Percentiles rank a stretch among this genome's conserved stretches.
phyloP scores from a whole-genome alignment of 768 basidiomycete species.

The Suillus variegatus region DNA sequence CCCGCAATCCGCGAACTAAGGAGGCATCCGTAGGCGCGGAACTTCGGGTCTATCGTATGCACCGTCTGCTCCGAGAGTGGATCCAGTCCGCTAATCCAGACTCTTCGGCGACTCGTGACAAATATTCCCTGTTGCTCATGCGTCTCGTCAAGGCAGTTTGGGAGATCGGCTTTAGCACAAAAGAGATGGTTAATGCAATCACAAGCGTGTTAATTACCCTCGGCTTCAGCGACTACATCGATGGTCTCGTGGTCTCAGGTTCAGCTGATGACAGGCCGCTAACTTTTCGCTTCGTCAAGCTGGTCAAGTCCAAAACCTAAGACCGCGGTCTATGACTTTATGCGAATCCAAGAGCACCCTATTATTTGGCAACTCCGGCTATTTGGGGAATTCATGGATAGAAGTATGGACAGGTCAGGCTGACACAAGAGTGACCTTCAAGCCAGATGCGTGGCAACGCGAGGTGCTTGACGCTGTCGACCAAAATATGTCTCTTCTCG shows the following conservation, averaged over 20 bases:
- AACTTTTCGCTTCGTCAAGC: conserved; percentile 55
- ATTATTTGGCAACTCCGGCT: conserved; percentile 67
- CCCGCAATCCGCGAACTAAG: conserved; percentile 45
- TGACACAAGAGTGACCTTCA: conserved; percentile 61
- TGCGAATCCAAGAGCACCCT: conserved; percentile 58
- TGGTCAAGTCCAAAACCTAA: conserved; percentile 49
- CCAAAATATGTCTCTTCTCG: conserved; percentile 56
- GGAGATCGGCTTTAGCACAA: conserved; percentile 33
- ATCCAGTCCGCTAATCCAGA: conserved; percentile 44
- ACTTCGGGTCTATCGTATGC: conserved; percentile 50
- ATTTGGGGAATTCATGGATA: conserved; percentile 73
- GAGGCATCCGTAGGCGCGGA: conserved; percentile 51
- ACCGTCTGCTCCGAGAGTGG: conserved; percentile 56
- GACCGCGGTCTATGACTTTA: conserved; percentile 45
- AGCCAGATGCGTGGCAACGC: conserved; percentile 73
- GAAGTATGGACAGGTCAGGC: conserved; percentile 64
- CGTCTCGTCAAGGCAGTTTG: conserved; percentile 48
- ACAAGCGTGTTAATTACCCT: conserved; percentile 42
- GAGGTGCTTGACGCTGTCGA: conserved; percentile 68
- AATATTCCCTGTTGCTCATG: conserved; percentile 47
- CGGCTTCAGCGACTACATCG: conserved; percentile 46
- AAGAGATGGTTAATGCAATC: conserved; percentile 36
- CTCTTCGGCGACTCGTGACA: conserved; percentile 41
- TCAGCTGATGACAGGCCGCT: conserved; percentile 31
- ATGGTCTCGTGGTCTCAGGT: conserved; percentile 20